Base-by-base conservation (phyloP, 148 eudicot species). In the Salicornia ramosissima region DNA sequence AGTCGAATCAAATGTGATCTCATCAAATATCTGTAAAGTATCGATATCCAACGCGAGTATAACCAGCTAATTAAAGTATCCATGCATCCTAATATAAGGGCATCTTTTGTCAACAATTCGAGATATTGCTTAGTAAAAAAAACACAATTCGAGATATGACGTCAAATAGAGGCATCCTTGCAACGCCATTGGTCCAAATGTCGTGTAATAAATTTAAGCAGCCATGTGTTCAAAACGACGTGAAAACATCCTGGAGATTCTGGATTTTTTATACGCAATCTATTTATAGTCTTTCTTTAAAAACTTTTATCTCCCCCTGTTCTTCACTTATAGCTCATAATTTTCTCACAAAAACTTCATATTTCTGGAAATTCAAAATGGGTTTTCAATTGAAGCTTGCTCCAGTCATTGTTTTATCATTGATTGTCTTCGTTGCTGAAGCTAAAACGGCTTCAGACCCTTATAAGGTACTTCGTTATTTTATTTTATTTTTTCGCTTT, bases 211-310 rank as follows among this genome's bases (percentile, higher is more conserved):
- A 55, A 54, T 5, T 0, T 0, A 18, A 69, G 1, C 16, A 18
- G 83, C 82, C 96, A 87, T 88, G 86, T 87, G 66, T 24, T 70
- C 9, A 1, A 55, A 40, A 57, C 75, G 7, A 87, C 91, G 76
- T 51, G 79, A 1, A 55, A 40, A 57, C 75, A 10, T 89, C 91
- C 76, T 51, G 79, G 65, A 24, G 30, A 30, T 80, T 77, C 78
- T 60, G 69, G 69, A 67, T 70, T 65, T 29, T 21, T 73, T 36
- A n/a, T 68, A 64, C 64, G 40, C 63, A 78, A 79, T 40, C 79
- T 77, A 82, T 81, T 65, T 52, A 78, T 64, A 67, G 42, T 39
- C 13, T 5, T 59, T 67, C 50, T 14, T 45, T 4, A 45, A 21
- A 25, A 22, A 68, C 40, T 31, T 46, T 16, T 14, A 56, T 10